phyloP scores from a whole-genome alignment of 176 grass and related monocot species.

The Phyllostachys edulis region DNA sequence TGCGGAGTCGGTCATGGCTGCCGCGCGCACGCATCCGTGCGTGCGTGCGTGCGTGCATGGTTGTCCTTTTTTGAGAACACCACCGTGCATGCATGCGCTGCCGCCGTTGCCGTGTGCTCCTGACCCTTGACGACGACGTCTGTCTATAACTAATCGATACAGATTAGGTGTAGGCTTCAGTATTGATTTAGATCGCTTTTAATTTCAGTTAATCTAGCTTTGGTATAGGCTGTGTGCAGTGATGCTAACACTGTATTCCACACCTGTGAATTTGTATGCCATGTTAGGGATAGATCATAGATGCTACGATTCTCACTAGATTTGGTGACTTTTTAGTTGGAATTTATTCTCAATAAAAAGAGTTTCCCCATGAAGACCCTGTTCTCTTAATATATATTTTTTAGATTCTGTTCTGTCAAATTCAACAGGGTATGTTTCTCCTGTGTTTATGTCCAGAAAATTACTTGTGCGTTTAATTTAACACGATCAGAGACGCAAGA shows the following conservation, averaged over 20 bases:
- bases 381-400: background rate
- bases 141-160: conserved; percentile 9
- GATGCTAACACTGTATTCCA: conserved; percentile 10
- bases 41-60: background rate
- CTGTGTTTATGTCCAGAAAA: background rate
- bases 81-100: background rate
- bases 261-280: background rate
- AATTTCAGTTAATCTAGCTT: conserved; percentile 6
- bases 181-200: conserved; percentile 1
- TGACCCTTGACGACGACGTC: conserved; percentile 16
- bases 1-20: conserved; percentile 17
- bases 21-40: background rate
- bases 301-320: background rate
- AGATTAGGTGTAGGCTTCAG: conserved; percentile 13
- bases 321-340: background rate
- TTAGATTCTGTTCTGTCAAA: background rate
- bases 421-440: background rate
- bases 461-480: background rate
- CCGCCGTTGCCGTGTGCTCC: conserved; percentile 17
- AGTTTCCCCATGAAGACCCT: background rate
- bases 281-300: background rate
- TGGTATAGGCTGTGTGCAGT: conserved; percentile 13
- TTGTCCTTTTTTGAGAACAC: conserved; percentile 17
- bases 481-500: too few relatives aligned
- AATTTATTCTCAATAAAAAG: background rate